Evolutionary conservation across 768 basidiomycete species (phyloP).

Genomic region (Termitomyces sp.): DNA sequence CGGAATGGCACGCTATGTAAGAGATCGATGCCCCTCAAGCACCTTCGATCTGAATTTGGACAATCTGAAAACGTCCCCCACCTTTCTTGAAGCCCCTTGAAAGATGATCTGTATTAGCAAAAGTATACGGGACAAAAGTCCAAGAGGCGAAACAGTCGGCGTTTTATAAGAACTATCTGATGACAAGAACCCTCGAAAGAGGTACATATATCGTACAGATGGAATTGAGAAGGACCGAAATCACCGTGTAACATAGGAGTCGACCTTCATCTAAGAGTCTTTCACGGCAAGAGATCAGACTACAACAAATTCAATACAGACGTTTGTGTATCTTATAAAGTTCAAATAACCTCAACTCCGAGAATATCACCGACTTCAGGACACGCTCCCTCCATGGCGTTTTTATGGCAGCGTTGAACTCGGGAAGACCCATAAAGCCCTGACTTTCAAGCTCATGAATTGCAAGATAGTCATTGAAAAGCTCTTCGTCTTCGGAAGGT

Average conservation of each 20-base stretch:
- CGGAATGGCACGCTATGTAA: not conserved
- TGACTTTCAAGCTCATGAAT: slow-evolving; percentile 13
- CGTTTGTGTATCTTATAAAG: slow-evolving; percentile 7
- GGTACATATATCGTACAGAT: not conserved
- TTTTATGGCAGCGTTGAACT: slow-evolving; percentile 12
- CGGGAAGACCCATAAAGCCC: slow-evolving; percentile 11
- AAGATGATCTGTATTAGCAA: not conserved
- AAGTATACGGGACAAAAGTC: not conserved
- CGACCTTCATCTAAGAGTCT: not conserved
- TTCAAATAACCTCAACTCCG: slow-evolving; percentile 13
- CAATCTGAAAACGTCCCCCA: not conserved
- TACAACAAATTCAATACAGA: not conserved
- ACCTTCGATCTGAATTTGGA: not conserved
- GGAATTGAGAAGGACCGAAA: not conserved
- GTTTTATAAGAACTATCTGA: not conserved
- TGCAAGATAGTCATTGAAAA: slow-evolving; percentile 11
- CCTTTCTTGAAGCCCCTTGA: not conserved
- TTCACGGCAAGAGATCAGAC: not conserved
- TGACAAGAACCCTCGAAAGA: not conserved
- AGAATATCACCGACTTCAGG: slow-evolving; percentile 1
- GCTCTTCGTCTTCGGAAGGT: slow-evolving; percentile 5
- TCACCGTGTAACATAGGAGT: no score
- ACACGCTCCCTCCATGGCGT: slow-evolving; percentile 13
- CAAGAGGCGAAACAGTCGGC: not conserved
- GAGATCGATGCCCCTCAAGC: not conserved